Conservation (phyloP, 768 basidiomycete genomes). For the Lentinula sp. region DNA sequence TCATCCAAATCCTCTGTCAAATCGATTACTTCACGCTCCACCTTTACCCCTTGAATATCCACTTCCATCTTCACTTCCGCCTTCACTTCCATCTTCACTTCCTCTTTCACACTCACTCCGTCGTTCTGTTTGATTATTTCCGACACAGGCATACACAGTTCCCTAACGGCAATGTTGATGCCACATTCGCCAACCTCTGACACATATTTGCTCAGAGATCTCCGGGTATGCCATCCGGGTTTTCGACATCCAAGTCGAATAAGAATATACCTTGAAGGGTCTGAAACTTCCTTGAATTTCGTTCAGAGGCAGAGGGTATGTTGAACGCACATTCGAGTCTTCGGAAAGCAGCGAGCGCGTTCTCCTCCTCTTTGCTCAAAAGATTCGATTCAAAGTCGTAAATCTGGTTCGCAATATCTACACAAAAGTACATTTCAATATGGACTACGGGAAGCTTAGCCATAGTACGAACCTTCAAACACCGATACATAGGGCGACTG, state of each 20-base stretch:
- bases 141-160: background rate
- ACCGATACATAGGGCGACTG: conserved; percentile 3
- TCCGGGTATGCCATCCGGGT: conserved; percentile 3
- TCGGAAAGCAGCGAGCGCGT: background rate
- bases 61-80: background rate
- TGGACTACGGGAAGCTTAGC: background rate
- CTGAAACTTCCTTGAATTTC: background rate
- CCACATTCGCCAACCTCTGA: background rate
- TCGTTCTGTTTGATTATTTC: background rate
- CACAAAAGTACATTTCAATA: background rate
- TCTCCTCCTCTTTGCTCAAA: background rate
- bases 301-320: background rate
- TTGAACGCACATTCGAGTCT: background rate
- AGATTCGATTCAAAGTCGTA: background rate
- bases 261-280: conserved; percentile 2
- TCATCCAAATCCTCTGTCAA: background rate
- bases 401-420: conserved; percentile 2
- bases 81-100: background rate
- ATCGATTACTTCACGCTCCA: background rate
- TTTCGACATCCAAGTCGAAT: background rate
- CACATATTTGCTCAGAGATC: background rate
- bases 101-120: background rate
- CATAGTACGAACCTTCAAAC: background rate
- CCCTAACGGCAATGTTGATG: background rate
- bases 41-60: background rate